A percentile compares a stretch with the other conserved stretches of the same genome.
These are phyloP conservation scores for Ascocoryne sarcoides DNA, from an alignment of 2,329 filamentous ascomycete species.

Conservation along the genomic window DNA sequence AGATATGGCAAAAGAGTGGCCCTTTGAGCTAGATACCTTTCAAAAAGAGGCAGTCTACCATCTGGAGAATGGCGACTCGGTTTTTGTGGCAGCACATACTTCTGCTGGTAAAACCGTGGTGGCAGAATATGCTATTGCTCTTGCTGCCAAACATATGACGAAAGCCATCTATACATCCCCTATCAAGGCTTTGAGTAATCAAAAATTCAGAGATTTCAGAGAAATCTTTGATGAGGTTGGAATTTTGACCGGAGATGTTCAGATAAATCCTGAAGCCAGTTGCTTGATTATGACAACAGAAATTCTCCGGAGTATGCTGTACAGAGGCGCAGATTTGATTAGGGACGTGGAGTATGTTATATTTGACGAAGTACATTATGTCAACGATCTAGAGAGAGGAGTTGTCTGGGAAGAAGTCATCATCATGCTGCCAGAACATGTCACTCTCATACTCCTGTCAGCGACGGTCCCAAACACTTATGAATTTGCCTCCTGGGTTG, in stretches of 20 bases:
- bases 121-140: constrained; percentile 92
- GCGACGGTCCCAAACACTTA: constrained; percentile 96
- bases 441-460: constrained; percentile 88
- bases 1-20: constrained; percentile 93
- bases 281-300: constrained; percentile 99
- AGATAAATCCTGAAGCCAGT: constrained; percentile 94
- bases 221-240: constrained; percentile 89
- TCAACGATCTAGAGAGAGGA: constrained; percentile 90
- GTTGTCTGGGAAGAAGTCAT: constrained; percentile 99
- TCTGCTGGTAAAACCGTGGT: constrained; percentile 98
- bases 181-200: constrained; percentile 96
- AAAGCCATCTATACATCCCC: constrained; percentile 99
- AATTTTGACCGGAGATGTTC: constrained; percentile 93
- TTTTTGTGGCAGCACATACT: constrained; percentile 95
- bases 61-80: constrained; percentile 89
- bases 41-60: constrained; percentile 99
- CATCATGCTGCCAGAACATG: constrained; percentile 97
- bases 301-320: constrained; percentile 96
- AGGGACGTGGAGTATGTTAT: constrained; percentile 98
- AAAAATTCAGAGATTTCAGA: constrained; percentile 95
- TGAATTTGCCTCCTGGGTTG: constrained; percentile 97
- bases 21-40: constrained; percentile 95
- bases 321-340: constrained; percentile 89
- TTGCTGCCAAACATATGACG: constrained; percentile 98
- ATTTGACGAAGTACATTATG: constrained; percentile 98